Base-by-base conservation (phyloP, 257 asterid genomes). In the Handroanthus guayacan region DNA sequence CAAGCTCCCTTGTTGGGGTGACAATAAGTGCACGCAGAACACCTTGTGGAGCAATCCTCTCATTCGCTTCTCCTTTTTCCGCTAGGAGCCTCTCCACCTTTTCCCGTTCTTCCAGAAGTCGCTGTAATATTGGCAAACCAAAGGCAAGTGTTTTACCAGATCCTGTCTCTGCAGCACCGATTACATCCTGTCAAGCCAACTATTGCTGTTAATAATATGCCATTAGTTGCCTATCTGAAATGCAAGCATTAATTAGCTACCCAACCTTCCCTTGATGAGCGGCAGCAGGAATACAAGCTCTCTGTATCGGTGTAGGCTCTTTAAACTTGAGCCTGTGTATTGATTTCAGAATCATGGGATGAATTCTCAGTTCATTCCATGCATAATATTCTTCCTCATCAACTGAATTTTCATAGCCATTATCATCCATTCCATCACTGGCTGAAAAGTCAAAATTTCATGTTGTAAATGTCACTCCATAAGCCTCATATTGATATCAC, bases 81-180 rank as follows among this genome's bases (percentile, higher is more conserved):
- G 74, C 57, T 67, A 78, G 76, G 77, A 77, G 77, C 73, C 90
- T 88, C 79, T 91, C 94, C 56, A 69, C 89, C 75, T 95, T 95
- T 60, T 91, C 99, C 67, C 77, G 84, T 84, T 95, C 99, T 79
- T 95, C 97, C 43, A 92, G 97, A 79, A 95, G 93, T 39, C 98
- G 89, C 74, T 92, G 99, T 38, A 95, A 83, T 78, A 95, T 95
- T 71, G 99, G 99, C 78, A 95, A 81, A 81, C 98, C 99, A 89
- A 95, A 95, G 64, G 99, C 99, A 78, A 95, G 97, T 34, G 99
- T 95, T 82, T 92, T 95, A 69, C 99, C 99, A 60, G 99, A 95
- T 72, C 99, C 99, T 36, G 99, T 95, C 94, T 88, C 99, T 38
- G 99, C 99, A 66, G 99, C 99, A 83, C 99, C 99, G 75, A 92